Conservation (phyloP, 2,329 filamentous ascomycete species). For the Penicillium sp. region DNA sequence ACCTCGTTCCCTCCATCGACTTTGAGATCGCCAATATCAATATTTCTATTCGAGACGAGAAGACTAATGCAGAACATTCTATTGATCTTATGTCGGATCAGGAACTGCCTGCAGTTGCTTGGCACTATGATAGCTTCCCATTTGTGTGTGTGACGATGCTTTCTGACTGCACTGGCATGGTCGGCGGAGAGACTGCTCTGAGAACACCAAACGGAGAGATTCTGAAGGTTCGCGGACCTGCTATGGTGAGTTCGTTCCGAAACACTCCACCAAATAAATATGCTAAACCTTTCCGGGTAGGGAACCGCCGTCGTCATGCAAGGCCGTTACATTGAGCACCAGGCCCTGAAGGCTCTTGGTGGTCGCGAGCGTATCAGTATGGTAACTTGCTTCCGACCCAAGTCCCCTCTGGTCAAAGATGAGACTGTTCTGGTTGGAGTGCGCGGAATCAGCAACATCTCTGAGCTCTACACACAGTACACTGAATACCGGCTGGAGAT, state of each 20-base stretch:
- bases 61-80: constrained; percentile 40
- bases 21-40: constrained; percentile 60
- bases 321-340: constrained; percentile 65
- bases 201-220: constrained; percentile 55
- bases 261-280: neutral
- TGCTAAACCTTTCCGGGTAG: neutral
- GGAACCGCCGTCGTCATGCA: constrained; percentile 59
- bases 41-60: constrained; percentile 50
- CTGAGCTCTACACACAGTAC: constrained; percentile 59
- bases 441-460: constrained; percentile 55
- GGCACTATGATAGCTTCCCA: constrained; percentile 66
- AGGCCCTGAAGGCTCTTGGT: constrained; percentile 58
- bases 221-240: constrained; percentile 59
- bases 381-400: constrained; percentile 63
- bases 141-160: constrained; percentile 72
- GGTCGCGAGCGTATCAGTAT: constrained; percentile 61
- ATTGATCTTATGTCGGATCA: constrained; percentile 46
- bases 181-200: constrained; percentile 66
- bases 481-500: constrained; percentile 46
- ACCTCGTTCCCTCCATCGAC: constrained; percentile 56
- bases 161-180: constrained; percentile 62
- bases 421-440: constrained; percentile 60
- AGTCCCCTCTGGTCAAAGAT: constrained; percentile 54
- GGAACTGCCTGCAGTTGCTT: constrained; percentile 57
- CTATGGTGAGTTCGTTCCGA: constrained; percentile 44